A percentile compares a stretch with the other conserved stretches of the same genome.
Conservation (phyloP, 352 stramenopile genomes). For the Plasmopara viticola region DNA sequence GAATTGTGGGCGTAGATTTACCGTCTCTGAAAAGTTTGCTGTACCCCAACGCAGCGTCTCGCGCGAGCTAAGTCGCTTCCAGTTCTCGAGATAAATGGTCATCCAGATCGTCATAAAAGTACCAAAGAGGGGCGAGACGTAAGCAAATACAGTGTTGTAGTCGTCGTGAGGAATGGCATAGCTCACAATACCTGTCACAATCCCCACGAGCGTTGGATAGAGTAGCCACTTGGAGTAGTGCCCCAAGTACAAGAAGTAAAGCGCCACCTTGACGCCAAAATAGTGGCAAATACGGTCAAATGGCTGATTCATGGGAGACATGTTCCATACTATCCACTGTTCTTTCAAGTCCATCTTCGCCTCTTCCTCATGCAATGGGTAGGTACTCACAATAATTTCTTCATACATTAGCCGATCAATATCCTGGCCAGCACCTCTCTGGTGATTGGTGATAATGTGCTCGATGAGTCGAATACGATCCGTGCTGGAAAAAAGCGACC, state of each 20-base stretch:
- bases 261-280: slow-evolving; percentile 89
- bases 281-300: slow-evolving; percentile 80
- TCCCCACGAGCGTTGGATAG: slow-evolving; percentile 88
- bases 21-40: slow-evolving; percentile 55
- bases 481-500: slow-evolving; percentile 68
- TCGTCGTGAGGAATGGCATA: slow-evolving; percentile 37
- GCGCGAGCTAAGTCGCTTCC: slow-evolving; percentile 78
- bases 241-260: slow-evolving; percentile 97
- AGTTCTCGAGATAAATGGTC: slow-evolving; percentile 86
- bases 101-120: slow-evolving; percentile 89
- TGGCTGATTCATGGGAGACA: slow-evolving; percentile 67
- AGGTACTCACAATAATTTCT: slow-evolving; percentile 66
- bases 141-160: slow-evolving; percentile 63
- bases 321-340: slow-evolving; percentile 67
- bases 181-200: slow-evolving; percentile 82
- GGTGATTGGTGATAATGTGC: slow-evolving; percentile 76
- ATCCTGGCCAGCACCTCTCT: slow-evolving; percentile 54
- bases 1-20: slow-evolving; percentile 69
- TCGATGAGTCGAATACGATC: slow-evolving; percentile 78
- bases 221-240: slow-evolving; percentile 94
- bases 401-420: slow-evolving; percentile 76
- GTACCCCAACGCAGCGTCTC: slow-evolving; percentile 85
- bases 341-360: slow-evolving; percentile 52
- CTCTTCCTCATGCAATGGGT: slow-evolving; percentile 69
- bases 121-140: slow-evolving; percentile 69